Evolutionary conservation across 225 moss, liverwort and hornwort species (phyloP), one percentile per base, ranked within the genome.

Genomic region (Polytrichum formosum): DNA sequence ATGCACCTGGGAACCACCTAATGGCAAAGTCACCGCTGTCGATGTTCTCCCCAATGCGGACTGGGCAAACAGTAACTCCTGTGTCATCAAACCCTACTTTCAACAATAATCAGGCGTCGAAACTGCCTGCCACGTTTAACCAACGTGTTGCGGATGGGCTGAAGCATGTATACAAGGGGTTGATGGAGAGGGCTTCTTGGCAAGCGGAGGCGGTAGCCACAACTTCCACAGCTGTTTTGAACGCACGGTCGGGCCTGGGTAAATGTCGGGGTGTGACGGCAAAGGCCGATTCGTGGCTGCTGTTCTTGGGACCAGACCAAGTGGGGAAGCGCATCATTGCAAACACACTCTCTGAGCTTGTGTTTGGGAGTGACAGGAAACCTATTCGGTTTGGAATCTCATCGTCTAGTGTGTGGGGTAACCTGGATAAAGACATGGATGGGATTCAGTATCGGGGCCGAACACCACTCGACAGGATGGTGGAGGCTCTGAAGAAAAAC

Each of bases 281-380:
- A 16, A 81, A 70, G 53, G 76, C 73, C 26, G 86, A 85, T 56
- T 70, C 83, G 7, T 90, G 87, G 87, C 66, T 92, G 19, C 75
- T 90, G 65, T 75, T 92, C 23, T 58, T 90, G 66, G 92, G 92
- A 33, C 85, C 85, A 29, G 92, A 92, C 70, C 79, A 70, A 62
- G 79, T 90, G 17, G 87, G 87, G 22, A 90, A 90, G 58, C 77
- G 85, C 58, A 81, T 83, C 54, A 68, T 90, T 18, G 90, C 85
- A 10, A 85, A 75, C 63, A 78, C 80, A 29, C 87, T 92, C 26
- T 80, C 90, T 2, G 82, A 85, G 70, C 55, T 82, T 16, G 74
- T 90, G 1, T 83, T 76, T 26, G 77, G 75, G 20, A 62, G 64
- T 64, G 85, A 85, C 63, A 79, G 78, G 55, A 75, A 80, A 29